These are phyloP conservation scores for Lachnellula occidentalis DNA, from an alignment of 2,329 filamentous ascomycete genomes.

Conservation along the genomic window DNA sequence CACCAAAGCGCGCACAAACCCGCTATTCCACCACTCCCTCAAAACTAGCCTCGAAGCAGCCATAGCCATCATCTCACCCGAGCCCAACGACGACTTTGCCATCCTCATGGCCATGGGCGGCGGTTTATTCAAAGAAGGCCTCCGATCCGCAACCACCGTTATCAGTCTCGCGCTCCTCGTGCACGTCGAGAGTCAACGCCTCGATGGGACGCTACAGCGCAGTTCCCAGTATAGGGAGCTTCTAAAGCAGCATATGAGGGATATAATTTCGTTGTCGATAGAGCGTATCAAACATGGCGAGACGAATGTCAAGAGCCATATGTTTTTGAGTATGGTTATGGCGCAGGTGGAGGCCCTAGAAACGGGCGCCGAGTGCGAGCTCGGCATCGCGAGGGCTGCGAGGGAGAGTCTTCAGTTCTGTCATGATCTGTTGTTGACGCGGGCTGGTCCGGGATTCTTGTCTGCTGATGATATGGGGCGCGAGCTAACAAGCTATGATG, in stretches of 20 bases:
- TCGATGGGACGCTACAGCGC: slow-evolving; percentile 26
- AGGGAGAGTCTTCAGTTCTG: not conserved
- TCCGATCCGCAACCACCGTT: slow-evolving; percentile 33
- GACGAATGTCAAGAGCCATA: slow-evolving; percentile 37
- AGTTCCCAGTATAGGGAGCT: slow-evolving; percentile 24
- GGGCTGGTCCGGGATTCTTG: not conserved
- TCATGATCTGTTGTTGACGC: not conserved
- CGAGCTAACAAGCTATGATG: not conserved
- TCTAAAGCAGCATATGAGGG: slow-evolving; percentile 8
- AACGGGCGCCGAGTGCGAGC: not conserved
- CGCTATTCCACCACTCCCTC: slow-evolving; percentile 42
- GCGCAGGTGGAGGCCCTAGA: slow-evolving; percentile 14
- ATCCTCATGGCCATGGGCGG: slow-evolving; percentile 36
- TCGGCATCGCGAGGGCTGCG: not conserved
- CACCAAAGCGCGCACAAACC: slow-evolving; percentile 35
- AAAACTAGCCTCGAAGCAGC: slow-evolving; percentile 40
- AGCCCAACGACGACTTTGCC: slow-evolving; percentile 28
- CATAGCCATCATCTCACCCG: slow-evolving; percentile 17
- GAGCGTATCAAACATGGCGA: slow-evolving; percentile 35
- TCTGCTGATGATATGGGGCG: not conserved
- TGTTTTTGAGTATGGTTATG: slow-evolving; percentile 31
- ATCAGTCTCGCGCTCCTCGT: slow-evolving; percentile 37
- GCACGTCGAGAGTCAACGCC: slow-evolving; percentile 37
- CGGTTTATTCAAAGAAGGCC: slow-evolving; percentile 36
- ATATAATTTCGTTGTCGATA: slow-evolving; percentile 28